Conservation (phyloP, 1,284 basidiomycete species). For the Cutaneotrichosporon curvatum region DNA sequence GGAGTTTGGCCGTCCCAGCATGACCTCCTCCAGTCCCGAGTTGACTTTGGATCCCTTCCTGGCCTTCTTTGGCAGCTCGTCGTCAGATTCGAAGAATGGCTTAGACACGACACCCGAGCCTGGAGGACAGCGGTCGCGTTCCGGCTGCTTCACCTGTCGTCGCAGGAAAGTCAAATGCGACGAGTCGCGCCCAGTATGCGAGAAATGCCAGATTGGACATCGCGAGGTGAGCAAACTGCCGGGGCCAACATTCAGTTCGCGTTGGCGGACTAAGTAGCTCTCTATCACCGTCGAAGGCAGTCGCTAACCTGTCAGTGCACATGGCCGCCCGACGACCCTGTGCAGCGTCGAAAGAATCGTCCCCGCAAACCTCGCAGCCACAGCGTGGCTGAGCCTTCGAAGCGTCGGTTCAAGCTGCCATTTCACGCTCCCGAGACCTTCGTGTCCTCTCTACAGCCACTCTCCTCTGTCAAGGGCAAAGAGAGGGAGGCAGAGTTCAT, state of each 20-base stretch:
- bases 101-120: conserved; percentile 3
- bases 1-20: too few species aligned
- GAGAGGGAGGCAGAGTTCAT: conserved; percentile 21
- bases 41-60: conserved; percentile 18
- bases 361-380: conserved; percentile 16
- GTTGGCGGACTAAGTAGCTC: too few species aligned
- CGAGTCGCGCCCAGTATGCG: conserved; percentile 31
- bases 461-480: conserved; percentile 21
- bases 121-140: conserved; percentile 21
- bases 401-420: conserved; percentile 19
- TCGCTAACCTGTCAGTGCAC: conserved; percentile 17
- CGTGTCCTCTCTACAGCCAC: conserved; percentile 16
- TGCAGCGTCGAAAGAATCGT: conserved; percentile 26
- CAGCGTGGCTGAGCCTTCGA: conserved; percentile 16
- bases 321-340: conserved; percentile 31
- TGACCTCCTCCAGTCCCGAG: conserved; percentile 11
- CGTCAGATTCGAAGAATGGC: too few species aligned
- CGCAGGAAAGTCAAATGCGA: conserved; percentile 39
- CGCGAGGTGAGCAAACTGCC: conserved; percentile 22
- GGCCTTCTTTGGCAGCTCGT: conserved; percentile 12
- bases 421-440: conserved; percentile 19
- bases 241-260: too few species aligned
- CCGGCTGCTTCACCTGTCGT: conserved; percentile 37
- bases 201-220: conserved; percentile 26
- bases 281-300: too few species aligned